Percentiles rank a stretch among this genome's conserved stretches.
These are phyloP conservation scores for Senna tora DNA, from an alignment of 306 rosid genomes.

Conservation along the genomic window DNA sequence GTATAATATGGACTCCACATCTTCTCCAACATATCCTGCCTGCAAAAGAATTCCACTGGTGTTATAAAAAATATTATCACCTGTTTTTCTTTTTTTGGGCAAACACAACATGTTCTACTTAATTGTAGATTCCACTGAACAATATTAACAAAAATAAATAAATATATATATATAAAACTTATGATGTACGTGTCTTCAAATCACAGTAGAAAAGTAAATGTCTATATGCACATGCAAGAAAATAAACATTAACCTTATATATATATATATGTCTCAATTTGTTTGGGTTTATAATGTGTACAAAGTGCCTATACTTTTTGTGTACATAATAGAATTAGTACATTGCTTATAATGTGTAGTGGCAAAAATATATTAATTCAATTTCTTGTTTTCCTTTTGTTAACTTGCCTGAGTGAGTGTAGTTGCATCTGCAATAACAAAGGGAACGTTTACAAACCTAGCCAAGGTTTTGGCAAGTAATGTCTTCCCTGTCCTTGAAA, in stretches of 20 bases:
- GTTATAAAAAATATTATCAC: slow-evolving; percentile 31
- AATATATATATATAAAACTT: neutral
- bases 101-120: too few species aligned
- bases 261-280: slow-evolving; percentile 6
- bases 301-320: slow-evolving; percentile 6
- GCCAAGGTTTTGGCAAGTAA: slow-evolving; percentile 99
- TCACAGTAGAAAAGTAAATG: slow-evolving; percentile 13
- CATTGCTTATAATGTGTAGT: neutral
- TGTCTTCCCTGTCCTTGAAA: slow-evolving; percentile 99
- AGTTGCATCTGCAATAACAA: slow-evolving; percentile 97
- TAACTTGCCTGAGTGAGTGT: slow-evolving; percentile 94
- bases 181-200: slow-evolving; percentile 3
- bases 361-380: neutral
- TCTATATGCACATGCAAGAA: neutral
- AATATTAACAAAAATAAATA: slow-evolving; percentile 9
- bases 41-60: slow-evolving; percentile 45
- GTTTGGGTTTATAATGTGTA: neutral
- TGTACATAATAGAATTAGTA: neutral
- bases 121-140: slow-evolving; percentile 2
- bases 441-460: slow-evolving; percentile 94
- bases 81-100: too few species aligned
- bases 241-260: neutral
- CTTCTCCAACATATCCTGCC: slow-evolving; percentile 99
- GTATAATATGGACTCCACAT: slow-evolving; percentile 92
- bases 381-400: neutral